Evolutionary conservation across 2,329 filamentous ascomycete species (phyloP), one percentile per base, ranked within the genome.

Genomic region (Lecanicillium sp.): DNA sequence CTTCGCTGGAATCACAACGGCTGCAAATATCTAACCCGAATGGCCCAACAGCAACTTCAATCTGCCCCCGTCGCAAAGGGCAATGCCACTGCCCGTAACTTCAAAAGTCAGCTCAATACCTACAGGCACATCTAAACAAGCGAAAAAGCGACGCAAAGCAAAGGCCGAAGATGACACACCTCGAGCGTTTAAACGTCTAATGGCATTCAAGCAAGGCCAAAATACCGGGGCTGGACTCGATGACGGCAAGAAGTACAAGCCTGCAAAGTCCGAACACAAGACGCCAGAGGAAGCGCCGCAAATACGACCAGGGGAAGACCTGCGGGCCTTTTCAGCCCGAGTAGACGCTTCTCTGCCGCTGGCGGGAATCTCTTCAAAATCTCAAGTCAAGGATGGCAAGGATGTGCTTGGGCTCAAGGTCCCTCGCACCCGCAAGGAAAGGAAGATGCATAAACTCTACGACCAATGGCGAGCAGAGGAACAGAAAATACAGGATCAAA

Each of bases 341-440:
- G 92, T 98, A 6, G 83, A 96, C 55, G 83, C 85, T 35, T 80
- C 85, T 1, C 68, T 96, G 6, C 90, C 90, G 0, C 64, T 98
- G 0, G 67, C 78, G 7, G 80, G 81, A 0, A 68, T 95, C 8
- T 68, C 77, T 40, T 78, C 70, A 46, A 83, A 80, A 51, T 73
- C 70, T 1, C 49, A 51, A 13, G 60, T 70, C 8, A 78, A 71
- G 48, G 65, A 70, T 29, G 78, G 75, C 37, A 80, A 76, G 47
- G 80, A 82, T 43, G 72, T 78, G 6, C 61, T 75, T 25, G 78
- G 83, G 0, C 53, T 82, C 8, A 83, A 86, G 54, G 72, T 80
- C 14, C 73, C 76, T 45, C 71, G 77, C 37, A 95, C 89, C 5
- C 83, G 81, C 58, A 92, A 89, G 53, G 89, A 95, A 64, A 83